Conservation (phyloP, 2,329 filamentous ascomycete species). For the Nemania abortiva region DNA sequence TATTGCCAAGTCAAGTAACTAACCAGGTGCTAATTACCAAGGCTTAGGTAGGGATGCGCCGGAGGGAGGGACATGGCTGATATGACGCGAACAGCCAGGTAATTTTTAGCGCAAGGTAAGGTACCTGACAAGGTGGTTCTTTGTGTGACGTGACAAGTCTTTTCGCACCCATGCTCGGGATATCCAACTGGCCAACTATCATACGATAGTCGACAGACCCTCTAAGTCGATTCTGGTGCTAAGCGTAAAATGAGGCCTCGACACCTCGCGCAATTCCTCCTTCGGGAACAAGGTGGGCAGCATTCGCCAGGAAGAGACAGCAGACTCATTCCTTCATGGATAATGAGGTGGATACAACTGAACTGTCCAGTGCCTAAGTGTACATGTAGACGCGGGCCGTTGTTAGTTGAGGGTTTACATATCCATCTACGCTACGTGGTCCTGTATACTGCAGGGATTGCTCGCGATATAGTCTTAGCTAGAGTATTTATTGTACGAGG, state of each 20-base stretch:
- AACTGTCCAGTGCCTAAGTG: slow-evolving; percentile 3
- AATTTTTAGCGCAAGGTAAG: neutral
- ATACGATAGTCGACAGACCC: slow-evolving; percentile 15
- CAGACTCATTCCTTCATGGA: slow-evolving; percentile 3
- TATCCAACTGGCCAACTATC: slow-evolving; percentile 11
- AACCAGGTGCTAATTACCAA: too few species aligned
- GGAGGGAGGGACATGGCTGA: neutral
- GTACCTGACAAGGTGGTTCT: neutral
- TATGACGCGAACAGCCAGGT: slow-evolving; percentile 2
- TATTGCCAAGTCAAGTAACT: slow-evolving; percentile 6
- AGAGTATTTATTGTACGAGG: neutral
- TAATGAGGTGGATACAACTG: neutral
- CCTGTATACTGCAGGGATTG: neutral
- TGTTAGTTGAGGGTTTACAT: slow-evolving; percentile 11
- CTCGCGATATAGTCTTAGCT: neutral
- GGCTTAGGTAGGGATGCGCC: neutral
- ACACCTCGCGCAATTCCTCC: slow-evolving; percentile 4
- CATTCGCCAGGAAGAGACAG: neutral
- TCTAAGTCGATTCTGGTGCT: neutral
- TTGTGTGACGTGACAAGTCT: slow-evolving; percentile 21
- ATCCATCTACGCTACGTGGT: neutral
- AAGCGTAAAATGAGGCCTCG: neutral
- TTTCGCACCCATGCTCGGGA: slow-evolving; percentile 9
- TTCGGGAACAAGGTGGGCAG: neutral
- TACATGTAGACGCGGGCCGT: neutral